These are phyloP conservation scores for Fusarium sp. DNA, from an alignment of 2,329 filamentous ascomycete genomes.

Conservation along the genomic window DNA sequence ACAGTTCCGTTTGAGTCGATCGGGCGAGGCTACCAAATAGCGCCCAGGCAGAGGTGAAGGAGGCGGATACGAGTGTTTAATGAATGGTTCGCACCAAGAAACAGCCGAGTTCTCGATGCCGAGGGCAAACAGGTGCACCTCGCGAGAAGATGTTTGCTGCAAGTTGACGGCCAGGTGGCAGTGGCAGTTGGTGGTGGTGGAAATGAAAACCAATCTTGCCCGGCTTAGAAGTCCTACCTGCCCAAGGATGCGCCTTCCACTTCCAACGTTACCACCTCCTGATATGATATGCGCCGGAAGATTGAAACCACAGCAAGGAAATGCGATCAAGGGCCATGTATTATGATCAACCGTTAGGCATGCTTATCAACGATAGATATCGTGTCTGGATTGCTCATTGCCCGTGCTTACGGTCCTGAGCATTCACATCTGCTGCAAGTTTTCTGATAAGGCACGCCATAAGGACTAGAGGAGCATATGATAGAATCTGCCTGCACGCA, in stretches of 20 bases:
- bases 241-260: neutral
- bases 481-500: neutral
- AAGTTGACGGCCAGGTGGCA: neutral
- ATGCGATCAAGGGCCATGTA: neutral
- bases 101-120: neutral
- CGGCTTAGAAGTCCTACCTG: conserved; percentile 1
- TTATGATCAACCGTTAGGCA: neutral
- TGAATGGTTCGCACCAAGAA: neutral
- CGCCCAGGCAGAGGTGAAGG: neutral
- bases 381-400: neutral
- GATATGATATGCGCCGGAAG: neutral
- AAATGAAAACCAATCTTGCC: conserved; percentile 3
- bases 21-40: conserved; percentile 4
- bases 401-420: neutral
- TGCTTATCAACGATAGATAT: neutral
- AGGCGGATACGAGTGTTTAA: neutral
- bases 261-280: neutral
- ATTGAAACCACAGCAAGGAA: neutral
- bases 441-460: neutral
- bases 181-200: neutral
- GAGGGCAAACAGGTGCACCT: neutral
- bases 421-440: neutral
- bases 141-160: neutral
- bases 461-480: neutral
- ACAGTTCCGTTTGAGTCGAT: conserved; percentile 7